Evolutionary conservation across 768 basidiomycete genomes (phyloP).

Genomic region (Paxillus involutus): DNA sequence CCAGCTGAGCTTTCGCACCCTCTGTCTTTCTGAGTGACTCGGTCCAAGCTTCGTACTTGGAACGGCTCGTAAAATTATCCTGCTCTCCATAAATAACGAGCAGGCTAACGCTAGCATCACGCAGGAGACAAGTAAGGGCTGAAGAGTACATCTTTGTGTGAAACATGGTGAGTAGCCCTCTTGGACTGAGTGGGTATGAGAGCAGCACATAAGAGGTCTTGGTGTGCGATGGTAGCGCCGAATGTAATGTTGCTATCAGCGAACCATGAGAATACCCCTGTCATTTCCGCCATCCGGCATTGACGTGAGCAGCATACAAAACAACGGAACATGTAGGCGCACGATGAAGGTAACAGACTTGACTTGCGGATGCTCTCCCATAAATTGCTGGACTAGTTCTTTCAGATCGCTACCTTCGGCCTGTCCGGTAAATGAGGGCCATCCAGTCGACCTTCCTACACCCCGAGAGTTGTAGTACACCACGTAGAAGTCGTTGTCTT

Average conservation of each 20-base stretch:
- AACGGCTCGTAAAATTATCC: slow-evolving; percentile 68
- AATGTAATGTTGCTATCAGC: slow-evolving; percentile 67
- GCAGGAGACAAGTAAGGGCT: slow-evolving; percentile 50
- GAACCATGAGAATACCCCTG: slow-evolving; percentile 86
- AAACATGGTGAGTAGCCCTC: slow-evolving; percentile 71
- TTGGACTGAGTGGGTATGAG: slow-evolving; percentile 74
- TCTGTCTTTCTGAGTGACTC: slow-evolving; percentile 33
- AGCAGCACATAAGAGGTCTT: slow-evolving; percentile 66
- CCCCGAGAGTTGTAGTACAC: slow-evolving; percentile 78
- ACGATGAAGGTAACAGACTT: slow-evolving; percentile 61
- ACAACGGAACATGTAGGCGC: slow-evolving; percentile 23
- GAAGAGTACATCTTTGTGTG: slow-evolving; percentile 51
- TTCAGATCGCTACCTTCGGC: slow-evolving; percentile 70
- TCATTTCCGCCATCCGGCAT: background rate
- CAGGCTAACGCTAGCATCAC: slow-evolving; percentile 46
- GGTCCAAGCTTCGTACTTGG: slow-evolving; percentile 58
- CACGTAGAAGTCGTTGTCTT: slow-evolving; percentile 51
- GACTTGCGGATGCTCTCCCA: slow-evolving; percentile 42
- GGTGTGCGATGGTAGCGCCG: slow-evolving; percentile 47
- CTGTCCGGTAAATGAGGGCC: slow-evolving; percentile 70
- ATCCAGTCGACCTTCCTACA: slow-evolving; percentile 71
- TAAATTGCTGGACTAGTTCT: slow-evolving; percentile 57
- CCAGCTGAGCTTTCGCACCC: slow-evolving; percentile 26
- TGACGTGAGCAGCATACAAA: slow-evolving; percentile 4
- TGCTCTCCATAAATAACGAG: slow-evolving; percentile 65